These are phyloP conservation scores for Globisporangium alternatum DNA, from an alignment of 352 stramenopile genomes.

Conservation along the genomic window DNA sequence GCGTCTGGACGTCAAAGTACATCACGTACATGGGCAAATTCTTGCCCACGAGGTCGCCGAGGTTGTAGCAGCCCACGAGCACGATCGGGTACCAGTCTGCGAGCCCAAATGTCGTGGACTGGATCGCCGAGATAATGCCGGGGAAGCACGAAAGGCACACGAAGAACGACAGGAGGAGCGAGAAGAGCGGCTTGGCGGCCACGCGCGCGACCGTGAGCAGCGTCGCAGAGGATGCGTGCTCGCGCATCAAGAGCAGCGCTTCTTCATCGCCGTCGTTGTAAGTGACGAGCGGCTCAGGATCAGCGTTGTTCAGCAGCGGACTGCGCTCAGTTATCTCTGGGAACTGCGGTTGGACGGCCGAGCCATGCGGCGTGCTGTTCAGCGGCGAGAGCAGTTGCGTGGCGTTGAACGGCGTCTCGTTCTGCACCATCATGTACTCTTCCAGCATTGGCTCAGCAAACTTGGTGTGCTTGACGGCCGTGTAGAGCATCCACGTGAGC, in stretches of 20 bases:
- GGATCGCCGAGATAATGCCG: slow-evolving; percentile 69
- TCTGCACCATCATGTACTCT: slow-evolving; percentile 67
- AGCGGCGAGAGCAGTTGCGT: slow-evolving; percentile 51
- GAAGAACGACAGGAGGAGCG: slow-evolving; percentile 74
- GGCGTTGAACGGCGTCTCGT: slow-evolving; percentile 46
- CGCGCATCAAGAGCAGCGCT: slow-evolving; percentile 27
- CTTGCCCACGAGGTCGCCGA: slow-evolving; percentile 79
- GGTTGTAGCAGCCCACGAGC: slow-evolving; percentile 69
- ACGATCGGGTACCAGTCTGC: slow-evolving; percentile 78
- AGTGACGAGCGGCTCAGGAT: slow-evolving; percentile 10
- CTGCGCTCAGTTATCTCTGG: slow-evolving; percentile 37
- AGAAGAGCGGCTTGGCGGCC: slow-evolving; percentile 74
- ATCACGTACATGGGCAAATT: slow-evolving; percentile 68
- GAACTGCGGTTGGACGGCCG: slow-evolving; percentile 13
- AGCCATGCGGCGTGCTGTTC: slow-evolving; percentile 20
- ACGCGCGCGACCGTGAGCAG: slow-evolving; percentile 57
- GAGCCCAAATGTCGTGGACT: slow-evolving; percentile 50
- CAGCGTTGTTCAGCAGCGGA: slow-evolving; percentile 28
- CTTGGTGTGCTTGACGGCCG: slow-evolving; percentile 40
- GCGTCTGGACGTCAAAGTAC: slow-evolving; percentile 63
- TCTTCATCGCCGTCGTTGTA: slow-evolving; percentile 36
- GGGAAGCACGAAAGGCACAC: slow-evolving; percentile 79
- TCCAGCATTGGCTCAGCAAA: slow-evolving; percentile 65
- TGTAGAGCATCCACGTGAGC: slow-evolving; percentile 56
- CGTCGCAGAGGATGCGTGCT: slow-evolving; percentile 41